Evolutionary conservation across 2,329 filamentous ascomycete species (phyloP).

Genomic region (Colletotrichum musae): DNA sequence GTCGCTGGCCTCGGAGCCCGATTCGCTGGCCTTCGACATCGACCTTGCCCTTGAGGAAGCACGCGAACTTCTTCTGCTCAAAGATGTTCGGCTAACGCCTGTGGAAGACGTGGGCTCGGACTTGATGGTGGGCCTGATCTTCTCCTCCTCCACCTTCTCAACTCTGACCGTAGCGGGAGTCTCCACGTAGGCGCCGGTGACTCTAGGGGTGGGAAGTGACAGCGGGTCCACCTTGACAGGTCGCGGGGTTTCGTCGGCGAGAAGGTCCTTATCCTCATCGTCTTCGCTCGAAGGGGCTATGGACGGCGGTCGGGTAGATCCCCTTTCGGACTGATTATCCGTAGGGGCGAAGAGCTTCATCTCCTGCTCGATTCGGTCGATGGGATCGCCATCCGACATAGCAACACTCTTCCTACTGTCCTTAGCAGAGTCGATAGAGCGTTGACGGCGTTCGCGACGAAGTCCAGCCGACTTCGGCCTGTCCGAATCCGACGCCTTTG

Average conservation of each 20-base stretch:
- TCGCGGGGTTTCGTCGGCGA: slow-evolving; percentile 63
- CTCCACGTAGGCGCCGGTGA: slow-evolving; percentile 70
- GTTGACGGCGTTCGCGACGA: slow-evolving; percentile 55
- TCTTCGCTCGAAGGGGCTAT: slow-evolving; percentile 54
- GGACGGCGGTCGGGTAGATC: slow-evolving; percentile 67
- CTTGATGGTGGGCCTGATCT: slow-evolving; percentile 44
- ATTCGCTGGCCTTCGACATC: slow-evolving; percentile 11
- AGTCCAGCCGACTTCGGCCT: slow-evolving; percentile 56
- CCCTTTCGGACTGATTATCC: slow-evolving; percentile 70
- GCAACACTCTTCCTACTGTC: slow-evolving; percentile 64
- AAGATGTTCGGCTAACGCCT: slow-evolving; percentile 7
- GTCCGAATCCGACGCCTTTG: slow-evolving; percentile 39
- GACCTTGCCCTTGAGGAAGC: slow-evolving; percentile 16
- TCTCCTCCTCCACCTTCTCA: slow-evolving; percentile 48
- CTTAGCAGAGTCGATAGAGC: slow-evolving; percentile 62
- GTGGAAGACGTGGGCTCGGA: slow-evolving; percentile 20
- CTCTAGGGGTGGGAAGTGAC: slow-evolving; percentile 66
- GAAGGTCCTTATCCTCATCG: slow-evolving; percentile 45
- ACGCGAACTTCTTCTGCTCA: slow-evolving; percentile 29
- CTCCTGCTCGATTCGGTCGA: slow-evolving; percentile 70
- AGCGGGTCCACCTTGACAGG: slow-evolving; percentile 60
- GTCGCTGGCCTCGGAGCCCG: slow-evolving; percentile 19
- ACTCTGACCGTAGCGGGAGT: slow-evolving; percentile 65
- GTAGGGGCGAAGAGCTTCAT: slow-evolving; percentile 68
- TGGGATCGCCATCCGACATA: slow-evolving; percentile 66